Evolutionary conservation across 371 early-diverging fungal species (phyloP).

Genomic region (Mucor indicus): DNA sequence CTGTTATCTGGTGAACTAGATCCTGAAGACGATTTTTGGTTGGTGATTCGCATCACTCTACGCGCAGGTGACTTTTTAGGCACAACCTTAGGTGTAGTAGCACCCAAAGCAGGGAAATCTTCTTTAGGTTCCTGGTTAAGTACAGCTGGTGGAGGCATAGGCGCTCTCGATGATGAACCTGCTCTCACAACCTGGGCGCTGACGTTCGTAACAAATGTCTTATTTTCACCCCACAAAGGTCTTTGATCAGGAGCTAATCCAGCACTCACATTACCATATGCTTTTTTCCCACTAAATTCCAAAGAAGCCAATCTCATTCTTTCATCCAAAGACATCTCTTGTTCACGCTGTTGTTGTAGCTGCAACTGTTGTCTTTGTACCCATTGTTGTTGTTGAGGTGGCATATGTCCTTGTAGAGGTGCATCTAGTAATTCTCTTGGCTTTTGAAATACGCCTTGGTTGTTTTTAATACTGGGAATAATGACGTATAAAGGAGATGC

Average conservation of each 20-base stretch:
- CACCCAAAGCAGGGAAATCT: constrained; percentile 24
- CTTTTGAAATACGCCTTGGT: constrained; percentile 14
- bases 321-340: constrained; percentile 16
- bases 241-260: constrained; percentile 19
- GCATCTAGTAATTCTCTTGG: constrained; percentile 25
- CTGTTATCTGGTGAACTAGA: not conserved
- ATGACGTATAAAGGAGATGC: constrained; percentile 25
- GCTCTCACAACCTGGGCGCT: constrained; percentile 3
- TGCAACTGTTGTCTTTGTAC: constrained; percentile 6
- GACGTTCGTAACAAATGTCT: constrained; percentile 10
- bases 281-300: constrained; percentile 3
- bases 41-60: constrained; percentile 20
- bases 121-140: constrained; percentile 1
- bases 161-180: not conserved
- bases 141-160: not conserved
- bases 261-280: constrained; percentile 1
- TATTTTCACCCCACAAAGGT: constrained; percentile 40
- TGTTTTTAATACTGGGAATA: constrained; percentile 32
- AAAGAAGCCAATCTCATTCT: constrained; percentile 16
- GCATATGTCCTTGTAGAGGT: constrained; percentile 3
- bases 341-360: constrained; percentile 4
- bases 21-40: constrained; percentile 19
- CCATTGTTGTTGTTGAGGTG: constrained; percentile 4
- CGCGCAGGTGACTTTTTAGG: constrained; percentile 1
- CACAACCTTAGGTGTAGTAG: constrained; percentile 14